Evolutionary conservation across 768 basidiomycete genomes (phyloP).

Genomic region (Kwoniella newhampshirensis): DNA sequence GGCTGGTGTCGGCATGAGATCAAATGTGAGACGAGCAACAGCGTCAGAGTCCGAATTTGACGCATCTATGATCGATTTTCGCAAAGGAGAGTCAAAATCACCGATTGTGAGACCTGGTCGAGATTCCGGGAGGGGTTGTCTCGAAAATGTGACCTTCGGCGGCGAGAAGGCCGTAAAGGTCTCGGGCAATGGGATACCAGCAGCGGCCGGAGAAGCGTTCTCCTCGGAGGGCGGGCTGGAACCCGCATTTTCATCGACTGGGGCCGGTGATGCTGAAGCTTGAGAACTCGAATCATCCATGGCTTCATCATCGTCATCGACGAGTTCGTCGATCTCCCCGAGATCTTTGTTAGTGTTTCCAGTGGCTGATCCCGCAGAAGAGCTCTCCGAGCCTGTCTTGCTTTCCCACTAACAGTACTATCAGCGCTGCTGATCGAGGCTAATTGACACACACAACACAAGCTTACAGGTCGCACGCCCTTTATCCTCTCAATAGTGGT

Average conservation of each 20-base stretch:
- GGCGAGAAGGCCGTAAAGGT: slow-evolving; percentile 24
- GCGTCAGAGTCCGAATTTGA: background rate
- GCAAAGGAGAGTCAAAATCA: slow-evolving; percentile 15
- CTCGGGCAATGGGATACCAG: slow-evolving; percentile 17
- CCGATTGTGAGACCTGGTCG: background rate
- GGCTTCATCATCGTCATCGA: background rate
- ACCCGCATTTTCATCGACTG: slow-evolving; percentile 8
- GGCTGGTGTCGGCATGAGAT: slow-evolving; percentile 3
- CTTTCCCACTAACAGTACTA: background rate
- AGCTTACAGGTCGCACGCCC: slow-evolving; percentile 24
- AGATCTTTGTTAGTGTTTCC: slow-evolving; percentile 4
- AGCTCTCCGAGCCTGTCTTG: too few species aligned
- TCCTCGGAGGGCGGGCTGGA: slow-evolving; percentile 13
- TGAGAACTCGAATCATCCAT: background rate
- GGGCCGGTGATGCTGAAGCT: background rate
- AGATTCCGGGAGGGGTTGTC: slow-evolving; percentile 11
- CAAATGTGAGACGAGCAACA: slow-evolving; percentile 11
- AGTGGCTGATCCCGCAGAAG: background rate
- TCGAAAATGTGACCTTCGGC: slow-evolving; percentile 13
- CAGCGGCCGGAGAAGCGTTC: slow-evolving; percentile 3
- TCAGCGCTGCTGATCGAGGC: background rate
- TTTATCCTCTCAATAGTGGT: slow-evolving; percentile 30
- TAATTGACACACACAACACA: background rate
- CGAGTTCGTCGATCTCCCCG: background rate
- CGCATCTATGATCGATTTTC: slow-evolving; percentile 9